phyloP scores from a whole-genome alignment of 1,284 basidiomycete species.

The Boletellus deceptivus region DNA sequence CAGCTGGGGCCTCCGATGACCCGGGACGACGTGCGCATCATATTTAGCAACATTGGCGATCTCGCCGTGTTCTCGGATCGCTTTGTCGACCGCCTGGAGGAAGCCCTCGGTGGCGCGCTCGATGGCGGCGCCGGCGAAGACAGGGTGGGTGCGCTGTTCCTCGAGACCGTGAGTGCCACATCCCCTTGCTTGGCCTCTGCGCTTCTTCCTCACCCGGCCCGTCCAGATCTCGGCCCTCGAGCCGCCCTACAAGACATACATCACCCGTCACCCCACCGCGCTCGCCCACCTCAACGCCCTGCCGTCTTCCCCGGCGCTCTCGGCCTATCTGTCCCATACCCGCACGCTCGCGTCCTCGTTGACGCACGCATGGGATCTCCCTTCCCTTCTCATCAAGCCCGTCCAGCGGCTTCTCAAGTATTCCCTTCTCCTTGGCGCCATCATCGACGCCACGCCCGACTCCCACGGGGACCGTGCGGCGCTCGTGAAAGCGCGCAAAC shows the following conservation, averaged over 20 bases:
- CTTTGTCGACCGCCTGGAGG: constrained; percentile 49
- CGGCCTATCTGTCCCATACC: constrained; percentile 66
- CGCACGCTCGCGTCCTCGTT: constrained; percentile 66
- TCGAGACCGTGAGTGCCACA: constrained; percentile 55
- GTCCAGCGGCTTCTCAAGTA: constrained; percentile 94
- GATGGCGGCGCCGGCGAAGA: constrained; percentile 60
- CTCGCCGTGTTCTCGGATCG: constrained; percentile 64
- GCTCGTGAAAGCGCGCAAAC: constrained; percentile 53
- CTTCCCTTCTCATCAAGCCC: constrained; percentile 89
- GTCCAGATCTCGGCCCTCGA: constrained; percentile 73
- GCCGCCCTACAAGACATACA: constrained; percentile 81
- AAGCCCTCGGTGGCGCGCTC: constrained; percentile 44
- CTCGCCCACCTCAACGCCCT: constrained; percentile 66
- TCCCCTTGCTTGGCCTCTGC: constrained; percentile 1
- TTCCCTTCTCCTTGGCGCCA: constrained; percentile 78
- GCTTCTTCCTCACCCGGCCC: background rate
- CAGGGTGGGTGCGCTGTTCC: constrained; percentile 75
- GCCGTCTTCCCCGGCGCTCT: constrained; percentile 46
- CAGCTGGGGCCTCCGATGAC: constrained; percentile 61
- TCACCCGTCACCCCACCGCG: constrained; percentile 80
- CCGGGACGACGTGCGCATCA: constrained; percentile 58
- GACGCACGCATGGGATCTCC: constrained; percentile 92
- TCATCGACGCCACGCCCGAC: constrained; percentile 77
- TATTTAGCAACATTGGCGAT: constrained; percentile 69
- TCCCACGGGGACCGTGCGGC: constrained; percentile 67